Conservation (phyloP, 176 grass and related monocot species). For the Avena sativa region DNA sequence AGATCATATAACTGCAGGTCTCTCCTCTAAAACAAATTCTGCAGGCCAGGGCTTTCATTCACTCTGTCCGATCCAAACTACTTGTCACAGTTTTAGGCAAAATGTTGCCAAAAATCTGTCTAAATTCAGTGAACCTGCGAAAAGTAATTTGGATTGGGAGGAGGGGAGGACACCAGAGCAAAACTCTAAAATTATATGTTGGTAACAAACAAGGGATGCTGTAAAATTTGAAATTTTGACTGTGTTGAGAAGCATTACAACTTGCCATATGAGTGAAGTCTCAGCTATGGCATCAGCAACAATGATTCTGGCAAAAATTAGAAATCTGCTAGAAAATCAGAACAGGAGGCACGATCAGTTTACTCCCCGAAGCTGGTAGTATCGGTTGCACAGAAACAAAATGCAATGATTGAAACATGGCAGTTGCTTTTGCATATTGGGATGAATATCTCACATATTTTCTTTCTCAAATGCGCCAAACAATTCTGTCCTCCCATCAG, state of each 20-base stretch:
- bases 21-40: too few relatives aligned
- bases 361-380: too few relatives aligned
- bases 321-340: not conserved
- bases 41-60: too few relatives aligned
- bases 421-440: too few relatives aligned
- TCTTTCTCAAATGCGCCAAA: not conserved
- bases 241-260: not conserved
- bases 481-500: not conserved
- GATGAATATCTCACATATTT: constrained; percentile 18
- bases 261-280: not conserved
- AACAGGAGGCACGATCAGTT: not conserved
- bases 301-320: not conserved
- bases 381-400: too few relatives aligned
- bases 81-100: too few relatives aligned
- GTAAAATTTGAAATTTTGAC: not conserved
- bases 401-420: too few relatives aligned
- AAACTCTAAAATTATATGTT: not conserved
- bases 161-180: not conserved
- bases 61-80: too few relatives aligned
- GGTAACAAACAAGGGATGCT: not conserved
- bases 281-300: not conserved
- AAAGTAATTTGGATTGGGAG: too few relatives aligned
- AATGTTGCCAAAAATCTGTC: too few relatives aligned
- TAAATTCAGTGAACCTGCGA: too few relatives aligned
- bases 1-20: too few relatives aligned